Conservation (phyloP, 768 basidiomycete species). For the Calocera viscosa region DNA sequence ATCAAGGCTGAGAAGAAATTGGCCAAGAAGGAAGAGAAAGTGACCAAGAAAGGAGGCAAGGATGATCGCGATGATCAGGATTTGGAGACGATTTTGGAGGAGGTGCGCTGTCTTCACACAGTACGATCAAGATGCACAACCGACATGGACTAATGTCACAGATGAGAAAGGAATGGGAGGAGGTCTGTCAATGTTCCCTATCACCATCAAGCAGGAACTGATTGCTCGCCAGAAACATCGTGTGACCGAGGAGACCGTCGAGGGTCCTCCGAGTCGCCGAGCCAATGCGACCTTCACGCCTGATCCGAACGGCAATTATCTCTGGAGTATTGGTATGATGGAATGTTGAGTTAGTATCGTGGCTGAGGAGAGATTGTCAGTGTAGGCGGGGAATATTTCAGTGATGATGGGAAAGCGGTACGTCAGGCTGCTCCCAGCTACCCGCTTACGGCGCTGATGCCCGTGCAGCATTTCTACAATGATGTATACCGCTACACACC, state of each 20-base stretch:
- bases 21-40: constrained; percentile 40
- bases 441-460: not conserved
- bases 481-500: constrained; percentile 79
- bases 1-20: constrained; percentile 47
- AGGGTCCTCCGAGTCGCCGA: constrained; percentile 68
- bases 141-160: constrained; percentile 21
- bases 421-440: constrained; percentile 19
- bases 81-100: constrained; percentile 71
- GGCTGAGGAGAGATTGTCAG: constrained; percentile 23
- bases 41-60: constrained; percentile 33
- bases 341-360: constrained; percentile 10
- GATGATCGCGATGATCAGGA: constrained; percentile 51
- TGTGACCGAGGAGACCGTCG: constrained; percentile 74
- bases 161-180: constrained; percentile 76
- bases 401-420: constrained; percentile 72
- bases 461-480: constrained; percentile 62
- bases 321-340: constrained; percentile 38
- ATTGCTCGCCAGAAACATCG: constrained; percentile 33
- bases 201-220: not conserved
- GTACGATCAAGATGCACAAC: not conserved
- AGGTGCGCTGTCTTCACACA: constrained; percentile 35
- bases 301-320: constrained; percentile 65
- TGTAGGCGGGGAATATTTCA: constrained; percentile 78
- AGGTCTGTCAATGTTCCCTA: constrained; percentile 26
- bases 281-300: constrained; percentile 73